These are phyloP conservation scores for Xylaria sp. DNA, from an alignment of 2,329 filamentous ascomycete genomes.

Conservation along the genomic window DNA sequence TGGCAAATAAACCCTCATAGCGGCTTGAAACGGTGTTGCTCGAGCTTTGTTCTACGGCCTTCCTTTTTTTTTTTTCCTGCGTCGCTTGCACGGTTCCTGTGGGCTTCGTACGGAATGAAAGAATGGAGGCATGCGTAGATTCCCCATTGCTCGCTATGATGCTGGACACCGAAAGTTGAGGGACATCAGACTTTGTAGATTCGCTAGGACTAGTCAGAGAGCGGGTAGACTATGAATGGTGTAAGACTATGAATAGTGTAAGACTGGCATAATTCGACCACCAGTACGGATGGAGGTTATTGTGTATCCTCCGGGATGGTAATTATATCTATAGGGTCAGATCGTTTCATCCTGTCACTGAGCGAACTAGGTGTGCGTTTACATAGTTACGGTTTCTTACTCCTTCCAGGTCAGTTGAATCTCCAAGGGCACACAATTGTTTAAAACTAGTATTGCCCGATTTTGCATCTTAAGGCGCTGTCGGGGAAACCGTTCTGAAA, in stretches of 20 bases:
- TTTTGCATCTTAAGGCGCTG: background rate
- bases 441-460: background rate
- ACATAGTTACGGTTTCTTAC: background rate
- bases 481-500: background rate
- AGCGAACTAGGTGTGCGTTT: background rate
- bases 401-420: background rate
- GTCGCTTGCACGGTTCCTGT: background rate
- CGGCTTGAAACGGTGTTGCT: slow-evolving; percentile 21
- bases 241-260: background rate
- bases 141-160: too few relatives aligned
- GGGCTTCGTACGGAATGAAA: too few relatives aligned
- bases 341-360: background rate
- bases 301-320: too few relatives aligned
- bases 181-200: background rate
- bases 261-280: background rate
- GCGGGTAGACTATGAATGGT: background rate
- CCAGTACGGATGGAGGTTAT: too few relatives aligned
- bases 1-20: background rate
- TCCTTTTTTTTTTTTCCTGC: too few relatives aligned
- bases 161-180: too few relatives aligned
- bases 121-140: too few relatives aligned
- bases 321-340: background rate
- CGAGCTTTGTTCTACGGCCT: slow-evolving; percentile 11
- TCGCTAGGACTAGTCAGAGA: background rate
- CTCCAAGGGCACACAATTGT: background rate